Evolutionary conservation across 169 alveolate genomes (phyloP), one percentile per base, ranked within the genome.

Genomic region (Plasmodium vivax): DNA sequence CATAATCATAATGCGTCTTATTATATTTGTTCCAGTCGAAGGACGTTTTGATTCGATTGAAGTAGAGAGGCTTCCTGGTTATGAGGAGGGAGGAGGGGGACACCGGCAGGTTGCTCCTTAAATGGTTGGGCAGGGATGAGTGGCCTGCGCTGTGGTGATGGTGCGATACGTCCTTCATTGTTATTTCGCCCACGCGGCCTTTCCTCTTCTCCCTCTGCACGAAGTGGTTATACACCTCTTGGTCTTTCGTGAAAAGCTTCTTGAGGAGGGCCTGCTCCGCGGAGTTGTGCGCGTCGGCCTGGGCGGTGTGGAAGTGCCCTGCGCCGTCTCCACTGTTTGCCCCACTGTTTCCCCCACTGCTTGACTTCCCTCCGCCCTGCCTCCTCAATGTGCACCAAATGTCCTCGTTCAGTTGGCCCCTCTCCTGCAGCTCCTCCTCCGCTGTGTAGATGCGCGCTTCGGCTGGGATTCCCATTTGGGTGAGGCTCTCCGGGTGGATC

Each of bases 21-120:
- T 99, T 99, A 97, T 98, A 98, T 93, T 98, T 98, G 96, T 97
- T 98, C 99, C 99, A 99, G 84, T 98, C 99, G 91, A 96, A 98
- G 7, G 99, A 99, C 45, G 98, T 96, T 94, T 97, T 98, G 62
- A 99, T 99, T 90, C 99, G 96, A 90, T 98, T 99, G 95, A 98
- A 98, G 96, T 97, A 99, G 74, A 98, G 96, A 2, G 99, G 99
- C 95, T 96, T 97, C 34, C 97, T 93, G 84, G 95, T 51, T 27
- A 58, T 23, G 9, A 85, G 41, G 38, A 85, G 62, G 38, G 58
- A 12, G 41, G 30, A 34, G 5, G 36, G 36, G 14, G 75, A 19
- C 56, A 45, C 12, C 19, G 75, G 75, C 3, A 62, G 14, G 36
- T 36, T 27, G 34, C 75, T 62, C 34, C 34, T n/a, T n/a, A 62